Evolutionary conservation across 768 basidiomycete genomes (phyloP), one percentile per base, ranked within the genome.

Genomic region (Tylopilus subfusipes): DNA sequence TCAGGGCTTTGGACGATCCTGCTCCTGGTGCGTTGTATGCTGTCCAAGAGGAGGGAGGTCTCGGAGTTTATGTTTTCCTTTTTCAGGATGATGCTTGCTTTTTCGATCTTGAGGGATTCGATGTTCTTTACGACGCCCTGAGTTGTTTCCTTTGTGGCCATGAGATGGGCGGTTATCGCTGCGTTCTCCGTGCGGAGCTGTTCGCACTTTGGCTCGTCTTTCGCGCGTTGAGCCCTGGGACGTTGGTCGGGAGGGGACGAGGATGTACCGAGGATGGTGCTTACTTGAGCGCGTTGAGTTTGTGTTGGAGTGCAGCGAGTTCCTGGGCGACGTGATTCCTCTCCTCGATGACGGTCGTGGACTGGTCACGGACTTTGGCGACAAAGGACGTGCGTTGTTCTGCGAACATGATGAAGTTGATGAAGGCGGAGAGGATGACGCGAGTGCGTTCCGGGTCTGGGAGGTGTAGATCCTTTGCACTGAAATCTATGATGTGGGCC

Each of bases 1-100:
- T 96, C 94, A 0, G 94, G 94, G 0, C 91, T 93, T 68, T 93
- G 90, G 4, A 97, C 93, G 57, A 97, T 87, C 25, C 93, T 83
- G 27, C 83, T 75, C 47, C 83, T 78, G 0, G 84, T 84, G 40
- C 85, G 82, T 13, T 74, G 72, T 57, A 90, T 84, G 42, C 77
- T 75, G 53, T 89, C 85, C 39, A 79, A 73, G 22, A 85, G 72
- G 42, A 78, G 76, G 8, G 80, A 74, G 11, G 85, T 77, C 47
- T 91, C 86, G 2, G 75, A 75, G 56, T 81, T 82, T 25, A 89
- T 73, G 53, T 70, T 76, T 74, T 89, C 85, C 84, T 85, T 89
- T 54, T 83, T 83, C 56, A 85, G 76, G 24, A 85, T 72, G 19
- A 90, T 67, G 4, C 70, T 71, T 19, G 80, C 79, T 67, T 88